A percentile compares a stretch with the other conserved stretches of the same genome.
phyloP scores from a whole-genome alignment of 2,329 filamentous ascomycete genomes.

The Aureobasidium uvarum region DNA sequence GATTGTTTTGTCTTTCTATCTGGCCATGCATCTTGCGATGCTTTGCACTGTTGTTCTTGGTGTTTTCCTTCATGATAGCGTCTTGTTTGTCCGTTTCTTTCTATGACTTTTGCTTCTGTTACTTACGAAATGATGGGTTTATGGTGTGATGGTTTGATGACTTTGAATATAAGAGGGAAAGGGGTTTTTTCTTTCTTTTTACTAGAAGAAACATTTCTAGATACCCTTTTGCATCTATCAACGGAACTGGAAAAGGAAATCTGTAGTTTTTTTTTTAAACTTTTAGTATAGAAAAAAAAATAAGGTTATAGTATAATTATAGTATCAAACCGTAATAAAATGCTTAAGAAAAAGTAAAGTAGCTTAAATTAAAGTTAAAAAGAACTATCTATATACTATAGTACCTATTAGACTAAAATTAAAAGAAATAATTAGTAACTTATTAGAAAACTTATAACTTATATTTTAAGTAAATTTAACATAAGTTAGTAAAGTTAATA shows the following conservation, averaged over 20 bases:
- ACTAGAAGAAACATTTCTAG: neutral
- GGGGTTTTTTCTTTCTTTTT: neutral
- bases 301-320: no score
- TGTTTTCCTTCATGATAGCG: neutral
- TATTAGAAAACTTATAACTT: no score
- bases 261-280: neutral
- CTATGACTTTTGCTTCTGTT: neutral
- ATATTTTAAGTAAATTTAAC: no score
- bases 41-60: neutral
- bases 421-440: no score
- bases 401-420: no score
- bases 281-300: no score
- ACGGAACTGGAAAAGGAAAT: constrained; percentile 4
- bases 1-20: neutral
- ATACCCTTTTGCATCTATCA: constrained; percentile 8
- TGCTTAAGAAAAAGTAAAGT: no score
- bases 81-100: neutral
- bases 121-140: constrained; percentile 12
- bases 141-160: constrained; percentile 18
- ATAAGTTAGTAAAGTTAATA: no score
- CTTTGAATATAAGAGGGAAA: neutral
- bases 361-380: no score
- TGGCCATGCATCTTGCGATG: neutral
- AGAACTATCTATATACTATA: no score
- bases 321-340: no score